These are phyloP conservation scores for Grosmannia clavigera DNA, from an alignment of 2,329 filamentous ascomycete species.

Conservation along the genomic window DNA sequence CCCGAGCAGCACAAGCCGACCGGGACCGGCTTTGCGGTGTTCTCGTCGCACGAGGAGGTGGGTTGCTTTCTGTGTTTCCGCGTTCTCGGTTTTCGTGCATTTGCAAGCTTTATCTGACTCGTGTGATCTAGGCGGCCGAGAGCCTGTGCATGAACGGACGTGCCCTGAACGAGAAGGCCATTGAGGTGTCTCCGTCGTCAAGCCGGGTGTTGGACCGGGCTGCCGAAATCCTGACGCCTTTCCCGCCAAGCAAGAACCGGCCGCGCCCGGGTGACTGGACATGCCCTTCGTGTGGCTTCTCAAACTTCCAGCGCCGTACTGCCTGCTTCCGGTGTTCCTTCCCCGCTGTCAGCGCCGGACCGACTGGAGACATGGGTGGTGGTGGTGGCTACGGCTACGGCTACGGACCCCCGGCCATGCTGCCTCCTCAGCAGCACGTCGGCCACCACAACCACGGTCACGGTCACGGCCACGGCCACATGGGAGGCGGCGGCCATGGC, in stretches of 20 bases:
- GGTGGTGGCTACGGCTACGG: constrained; percentile 52
- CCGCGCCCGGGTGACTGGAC: constrained; percentile 97
- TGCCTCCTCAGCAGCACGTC: constrained; percentile 56
- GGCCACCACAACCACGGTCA: constrained; percentile 35
- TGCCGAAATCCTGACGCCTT: constrained; percentile 89
- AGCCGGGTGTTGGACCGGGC: constrained; percentile 91
- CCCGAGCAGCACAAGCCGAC: constrained; percentile 99
- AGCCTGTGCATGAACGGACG: constrained; percentile 98
- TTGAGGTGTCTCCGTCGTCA: constrained; percentile 96
- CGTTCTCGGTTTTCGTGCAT: not conserved
- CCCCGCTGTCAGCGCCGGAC: constrained; percentile 77
- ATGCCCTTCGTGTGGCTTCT: constrained; percentile 96
- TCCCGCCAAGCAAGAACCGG: constrained; percentile 96
- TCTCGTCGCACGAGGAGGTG: constrained; percentile 98
- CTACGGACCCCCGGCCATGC: constrained; percentile 62
- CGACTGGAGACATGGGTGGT: constrained; percentile 45
- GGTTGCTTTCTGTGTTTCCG: constrained; percentile 22
- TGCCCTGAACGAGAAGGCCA: constrained; percentile 95
- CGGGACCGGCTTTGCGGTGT: constrained; percentile 93
- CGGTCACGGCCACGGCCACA: constrained; percentile 41
- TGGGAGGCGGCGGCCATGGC: constrained; percentile 50
- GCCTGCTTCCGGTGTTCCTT: constrained; percentile 99
- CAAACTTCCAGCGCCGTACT: constrained; percentile 96
- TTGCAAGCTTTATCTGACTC: not conserved
- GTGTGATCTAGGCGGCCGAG: constrained; percentile 63